These are phyloP conservation scores for Cornus kousa DNA, from an alignment of 148 eudicot species.

Conservation along the genomic window DNA sequence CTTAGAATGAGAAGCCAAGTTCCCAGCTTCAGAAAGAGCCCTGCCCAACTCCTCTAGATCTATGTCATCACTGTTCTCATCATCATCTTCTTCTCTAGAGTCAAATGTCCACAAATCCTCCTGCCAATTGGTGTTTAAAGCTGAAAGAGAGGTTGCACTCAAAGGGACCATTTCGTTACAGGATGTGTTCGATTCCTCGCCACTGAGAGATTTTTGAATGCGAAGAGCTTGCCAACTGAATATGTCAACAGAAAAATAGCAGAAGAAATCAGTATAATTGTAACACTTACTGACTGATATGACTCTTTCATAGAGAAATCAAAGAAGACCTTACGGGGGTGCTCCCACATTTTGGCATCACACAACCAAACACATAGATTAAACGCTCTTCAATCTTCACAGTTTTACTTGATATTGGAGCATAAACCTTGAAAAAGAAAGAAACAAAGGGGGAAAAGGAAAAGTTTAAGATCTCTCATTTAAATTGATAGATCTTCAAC, in stretches of 20 bases:
- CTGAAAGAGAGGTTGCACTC: conserved; percentile 24
- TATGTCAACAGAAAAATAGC: conserved; percentile 10
- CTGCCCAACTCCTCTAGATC: conserved; percentile 65
- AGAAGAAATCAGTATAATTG: neutral
- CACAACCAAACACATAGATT: conserved; percentile 70
- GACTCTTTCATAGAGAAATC: neutral
- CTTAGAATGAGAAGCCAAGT: conserved; percentile 36
- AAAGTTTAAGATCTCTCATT: neutral
- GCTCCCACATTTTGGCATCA: conserved; percentile 50
- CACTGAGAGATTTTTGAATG: conserved; percentile 54
- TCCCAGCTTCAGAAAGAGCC: conserved; percentile 73
- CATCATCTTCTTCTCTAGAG: conserved; percentile 33
- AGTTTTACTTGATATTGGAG: conserved; percentile 53
- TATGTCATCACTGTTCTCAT: conserved; percentile 42
- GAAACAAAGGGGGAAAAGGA: neutral
- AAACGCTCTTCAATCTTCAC: conserved; percentile 66
- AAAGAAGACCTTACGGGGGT: conserved; percentile 32
- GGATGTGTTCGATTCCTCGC: conserved; percentile 24
- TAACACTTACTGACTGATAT: neutral
- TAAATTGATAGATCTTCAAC: conserved; percentile 3
- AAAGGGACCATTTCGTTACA: conserved; percentile 21
- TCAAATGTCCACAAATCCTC: conserved; percentile 52
- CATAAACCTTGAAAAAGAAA: conserved; percentile 56
- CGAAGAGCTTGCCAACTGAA: conserved; percentile 84
- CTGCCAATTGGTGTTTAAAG: conserved; percentile 35